phyloP scores from a whole-genome alignment of 2,329 filamentous ascomycete genomes.

The Talaromyces sp. region DNA sequence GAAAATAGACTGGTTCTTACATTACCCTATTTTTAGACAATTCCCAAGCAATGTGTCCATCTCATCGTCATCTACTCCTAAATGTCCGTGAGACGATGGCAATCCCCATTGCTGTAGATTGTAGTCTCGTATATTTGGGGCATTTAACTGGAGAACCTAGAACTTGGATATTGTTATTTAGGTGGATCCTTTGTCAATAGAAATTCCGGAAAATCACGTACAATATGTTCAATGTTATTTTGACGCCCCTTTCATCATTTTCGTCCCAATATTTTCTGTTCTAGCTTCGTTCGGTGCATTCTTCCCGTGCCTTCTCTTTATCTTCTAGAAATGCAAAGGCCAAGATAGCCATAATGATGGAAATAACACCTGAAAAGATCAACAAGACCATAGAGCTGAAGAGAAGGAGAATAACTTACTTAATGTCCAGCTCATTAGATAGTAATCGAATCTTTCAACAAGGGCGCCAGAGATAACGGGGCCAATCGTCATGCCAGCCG shows the following conservation, averaged over 20 bases:
- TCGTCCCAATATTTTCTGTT: background rate
- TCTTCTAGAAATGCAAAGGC: background rate
- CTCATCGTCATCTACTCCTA: no score
- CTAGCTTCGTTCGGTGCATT: background rate
- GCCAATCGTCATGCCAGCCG: slow-evolving; percentile 3
- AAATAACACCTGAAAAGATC: background rate
- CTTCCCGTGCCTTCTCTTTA: background rate
- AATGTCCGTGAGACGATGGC: no score
- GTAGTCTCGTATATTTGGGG: no score
- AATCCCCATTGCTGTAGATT: no score
- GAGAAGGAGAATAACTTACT: background rate
- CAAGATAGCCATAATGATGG: background rate
- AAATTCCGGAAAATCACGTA: background rate
- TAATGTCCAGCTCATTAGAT: slow-evolving; percentile 6
- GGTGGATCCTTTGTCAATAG: background rate
- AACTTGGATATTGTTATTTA: no score
- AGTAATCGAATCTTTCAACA: slow-evolving; percentile 6
- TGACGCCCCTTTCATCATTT: background rate
- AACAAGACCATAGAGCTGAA: background rate
- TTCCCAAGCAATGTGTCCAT: no score
- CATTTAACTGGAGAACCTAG: no score
- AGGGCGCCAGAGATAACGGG: slow-evolving; percentile 5
- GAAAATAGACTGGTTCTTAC: no score
- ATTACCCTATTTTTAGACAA: no score
- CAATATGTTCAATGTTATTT: background rate